Percentiles rank a stretch among this genome's conserved stretches.
Conservation (phyloP, 2,329 filamentous ascomycete species). For the Epichloe scottii region DNA sequence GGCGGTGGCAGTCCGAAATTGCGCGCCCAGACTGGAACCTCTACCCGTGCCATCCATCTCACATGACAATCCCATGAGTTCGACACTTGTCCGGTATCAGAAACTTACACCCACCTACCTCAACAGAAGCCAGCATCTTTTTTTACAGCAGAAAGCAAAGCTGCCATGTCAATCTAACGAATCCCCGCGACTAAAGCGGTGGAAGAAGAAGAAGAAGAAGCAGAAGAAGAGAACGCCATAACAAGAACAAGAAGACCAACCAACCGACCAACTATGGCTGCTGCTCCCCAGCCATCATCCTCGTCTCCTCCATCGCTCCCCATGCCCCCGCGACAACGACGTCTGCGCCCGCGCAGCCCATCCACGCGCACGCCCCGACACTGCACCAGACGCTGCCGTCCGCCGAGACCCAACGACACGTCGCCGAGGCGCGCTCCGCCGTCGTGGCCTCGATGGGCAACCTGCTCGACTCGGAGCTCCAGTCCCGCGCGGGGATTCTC, state of each 20-base stretch:
- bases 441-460: slow-evolving; percentile 54
- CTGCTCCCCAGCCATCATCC: background rate
- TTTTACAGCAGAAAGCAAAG: too few relatives aligned
- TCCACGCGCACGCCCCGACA: slow-evolving; percentile 8
- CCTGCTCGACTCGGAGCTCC: slow-evolving; percentile 55
- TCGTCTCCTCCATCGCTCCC: background rate
- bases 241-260: background rate
- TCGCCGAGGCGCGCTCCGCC: slow-evolving; percentile 44
- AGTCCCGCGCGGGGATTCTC: slow-evolving; percentile 53
- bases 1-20: too few relatives aligned
- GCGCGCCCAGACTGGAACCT: too few relatives aligned
- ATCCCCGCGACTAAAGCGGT: too few relatives aligned
- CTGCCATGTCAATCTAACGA: too few relatives aligned
- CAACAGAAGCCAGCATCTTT: too few relatives aligned
- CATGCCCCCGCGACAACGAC: background rate
- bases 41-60: too few relatives aligned
- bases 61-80: too few relatives aligned
- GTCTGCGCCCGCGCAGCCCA: background rate
- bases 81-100: too few relatives aligned
- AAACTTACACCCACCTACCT: too few relatives aligned
- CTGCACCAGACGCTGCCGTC: slow-evolving; percentile 28
- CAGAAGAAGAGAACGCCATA: too few relatives aligned
- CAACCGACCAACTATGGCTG: background rate
- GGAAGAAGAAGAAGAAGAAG: too few relatives aligned
- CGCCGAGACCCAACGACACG: slow-evolving; percentile 31